Conservation (phyloP, 2,329 filamentous ascomycete species). For the Aureobasidium musti region DNA sequence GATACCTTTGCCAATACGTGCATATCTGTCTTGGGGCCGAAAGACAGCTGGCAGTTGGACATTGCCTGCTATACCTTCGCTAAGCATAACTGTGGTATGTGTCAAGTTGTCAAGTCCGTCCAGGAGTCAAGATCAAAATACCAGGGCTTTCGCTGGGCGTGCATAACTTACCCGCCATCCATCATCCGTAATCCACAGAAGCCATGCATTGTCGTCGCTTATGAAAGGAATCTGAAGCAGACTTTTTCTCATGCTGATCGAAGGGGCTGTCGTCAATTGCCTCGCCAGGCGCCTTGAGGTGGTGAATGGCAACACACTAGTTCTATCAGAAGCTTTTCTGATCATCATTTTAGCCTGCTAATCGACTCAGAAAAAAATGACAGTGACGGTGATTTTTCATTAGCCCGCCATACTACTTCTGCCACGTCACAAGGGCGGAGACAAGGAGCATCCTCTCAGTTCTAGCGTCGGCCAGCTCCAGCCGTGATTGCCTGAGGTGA, state of each 20-base stretch:
- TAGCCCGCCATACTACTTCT: conserved; percentile 42
- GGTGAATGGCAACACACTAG: not conserved
- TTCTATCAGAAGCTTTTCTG: conserved; percentile 7
- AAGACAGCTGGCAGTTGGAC: not conserved
- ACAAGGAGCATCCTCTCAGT: conserved; percentile 48
- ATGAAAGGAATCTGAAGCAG: not conserved
- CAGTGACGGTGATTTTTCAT: conserved; percentile 35
- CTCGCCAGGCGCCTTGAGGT: conserved; percentile 4
- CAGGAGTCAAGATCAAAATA: conserved; percentile 10
- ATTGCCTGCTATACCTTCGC: not conserved
- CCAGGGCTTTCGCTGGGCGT: conserved; percentile 17
- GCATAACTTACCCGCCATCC: conserved; percentile 26
- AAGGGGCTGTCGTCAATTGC: not conserved
- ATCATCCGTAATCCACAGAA: not conserved
- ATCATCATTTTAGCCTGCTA: conserved; percentile 23
- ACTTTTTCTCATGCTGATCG: conserved; percentile 6
- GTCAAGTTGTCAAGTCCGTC: not conserved
- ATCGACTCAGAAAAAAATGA: conserved; percentile 25
- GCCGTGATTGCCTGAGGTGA: conserved; percentile 34
- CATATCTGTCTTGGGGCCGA: not conserved
- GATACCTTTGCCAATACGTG: not conserved
- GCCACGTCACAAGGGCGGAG: conserved; percentile 58
- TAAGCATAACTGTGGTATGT: not conserved
- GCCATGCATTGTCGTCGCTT: conserved; percentile 19
- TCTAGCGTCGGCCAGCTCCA: conserved; percentile 48